These are phyloP conservation scores for Amanita inopinata DNA, from an alignment of 768 basidiomycete genomes.

Conservation along the genomic window DNA sequence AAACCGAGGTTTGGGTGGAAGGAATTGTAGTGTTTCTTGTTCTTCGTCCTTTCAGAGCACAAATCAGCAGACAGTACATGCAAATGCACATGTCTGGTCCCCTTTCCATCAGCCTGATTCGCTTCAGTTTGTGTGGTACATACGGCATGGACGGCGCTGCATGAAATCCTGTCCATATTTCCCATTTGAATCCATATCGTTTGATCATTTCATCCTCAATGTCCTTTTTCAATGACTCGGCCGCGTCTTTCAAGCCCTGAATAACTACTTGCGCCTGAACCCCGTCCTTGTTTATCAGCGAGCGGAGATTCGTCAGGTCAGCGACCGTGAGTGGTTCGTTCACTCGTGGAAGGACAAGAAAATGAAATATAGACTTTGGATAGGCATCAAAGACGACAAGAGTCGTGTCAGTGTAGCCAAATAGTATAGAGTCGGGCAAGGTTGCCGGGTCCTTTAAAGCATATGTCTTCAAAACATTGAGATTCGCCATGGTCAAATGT, in stretches of 20 bases:
- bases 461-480: constrained; percentile 53
- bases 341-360: constrained; percentile 71
- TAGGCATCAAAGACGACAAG: constrained; percentile 67
- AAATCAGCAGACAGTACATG: constrained; percentile 82
- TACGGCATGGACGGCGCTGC: constrained; percentile 80
- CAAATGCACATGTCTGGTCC: constrained; percentile 64
- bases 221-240: constrained; percentile 41
- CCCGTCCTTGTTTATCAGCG: constrained; percentile 47
- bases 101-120: neutral
- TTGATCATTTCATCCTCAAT: constrained; percentile 75
- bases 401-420: constrained; percentile 42
- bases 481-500: constrained; percentile 36
- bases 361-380: constrained; percentile 83
- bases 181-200: constrained; percentile 69
- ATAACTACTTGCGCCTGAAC: constrained; percentile 46
- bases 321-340: constrained; percentile 17
- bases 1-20: constrained; percentile 82
- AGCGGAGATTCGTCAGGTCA: constrained; percentile 43
- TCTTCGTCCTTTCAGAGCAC: constrained; percentile 59
- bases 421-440: constrained; percentile 52
- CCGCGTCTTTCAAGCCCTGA: constrained; percentile 42
- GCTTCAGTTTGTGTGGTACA: constrained; percentile 20
- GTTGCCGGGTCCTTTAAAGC: constrained; percentile 40
- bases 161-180: constrained; percentile 78
- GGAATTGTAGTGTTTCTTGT: constrained; percentile 87